Conservation (phyloP, 2,329 filamentous ascomycete genomes). For the Fusarium luffae region DNA sequence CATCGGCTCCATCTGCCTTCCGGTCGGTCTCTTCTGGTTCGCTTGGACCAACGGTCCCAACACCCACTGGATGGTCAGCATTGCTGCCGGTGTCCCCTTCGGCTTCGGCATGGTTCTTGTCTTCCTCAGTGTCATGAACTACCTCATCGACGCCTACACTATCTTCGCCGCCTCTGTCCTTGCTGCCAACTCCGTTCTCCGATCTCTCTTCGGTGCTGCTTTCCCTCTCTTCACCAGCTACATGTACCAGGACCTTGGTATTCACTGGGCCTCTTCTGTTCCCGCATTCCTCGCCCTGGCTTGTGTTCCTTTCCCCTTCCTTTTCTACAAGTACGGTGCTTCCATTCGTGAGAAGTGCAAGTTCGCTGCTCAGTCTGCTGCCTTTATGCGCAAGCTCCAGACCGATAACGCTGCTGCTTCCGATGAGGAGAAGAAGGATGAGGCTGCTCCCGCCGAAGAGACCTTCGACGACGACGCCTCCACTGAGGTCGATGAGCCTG, state of each 20-base stretch:
- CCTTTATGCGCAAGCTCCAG: conserved; percentile 37
- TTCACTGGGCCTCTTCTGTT: conserved; percentile 38
- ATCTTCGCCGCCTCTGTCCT: conserved; percentile 38
- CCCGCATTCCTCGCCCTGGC: conserved; percentile 34
- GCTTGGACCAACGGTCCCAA: conserved; percentile 66
- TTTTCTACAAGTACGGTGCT: conserved; percentile 39
- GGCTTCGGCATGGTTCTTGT: conserved; percentile 65
- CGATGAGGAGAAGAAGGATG: conserved; percentile 28
- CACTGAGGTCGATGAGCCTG: conserved; percentile 33
- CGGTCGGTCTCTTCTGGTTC: conserved; percentile 65
- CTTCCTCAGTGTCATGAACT: conserved; percentile 41
- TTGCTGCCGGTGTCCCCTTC: conserved; percentile 54
- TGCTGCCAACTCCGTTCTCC: conserved; percentile 33
- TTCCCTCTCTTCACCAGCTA: conserved; percentile 36
- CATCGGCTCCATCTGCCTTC: conserved; percentile 22
- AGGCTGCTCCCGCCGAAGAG: conserved; percentile 10
- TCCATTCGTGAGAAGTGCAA: conserved; percentile 39
- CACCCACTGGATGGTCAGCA: conserved; percentile 64
- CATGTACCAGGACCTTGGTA: conserved; percentile 35
- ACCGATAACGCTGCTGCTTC: conserved; percentile 1
- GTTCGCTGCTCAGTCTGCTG: conserved; percentile 35
- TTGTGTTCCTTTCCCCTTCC: conserved; percentile 39
- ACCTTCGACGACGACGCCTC: conserved; percentile 30
- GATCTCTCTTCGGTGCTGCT: conserved; percentile 36
- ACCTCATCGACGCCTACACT: conserved; percentile 39